Evolutionary conservation across 176 grass and related monocot species (phyloP), one percentile per base, ranked within the genome.

Genomic region (Rhynchospora breviuscula): DNA sequence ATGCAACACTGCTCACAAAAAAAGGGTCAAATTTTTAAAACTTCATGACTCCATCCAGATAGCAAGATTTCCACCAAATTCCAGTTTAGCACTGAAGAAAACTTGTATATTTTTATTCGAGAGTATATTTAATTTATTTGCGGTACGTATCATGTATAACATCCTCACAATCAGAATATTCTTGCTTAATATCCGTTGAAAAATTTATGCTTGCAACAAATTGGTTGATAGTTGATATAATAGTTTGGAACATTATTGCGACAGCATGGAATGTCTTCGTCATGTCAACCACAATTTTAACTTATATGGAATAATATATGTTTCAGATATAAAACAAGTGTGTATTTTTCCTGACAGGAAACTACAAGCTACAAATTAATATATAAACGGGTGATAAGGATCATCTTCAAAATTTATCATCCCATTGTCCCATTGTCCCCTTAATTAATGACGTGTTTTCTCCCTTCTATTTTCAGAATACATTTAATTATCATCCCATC

Each of bases 221-320:
- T 59, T 73, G 33, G 68, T 72, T 72, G 43, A 72, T 72, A 45
- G 18, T 47, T 72, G 18, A 47, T 74, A 25, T 53, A 75, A 40
- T 40, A 23, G 70, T 52, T 75, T 26, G 19, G n/a, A 71, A 72
- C 46, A 75, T 54, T 54, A 54, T 76, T 76, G 47, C 71, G 53
- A 67, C 53, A 53, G 54, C 71, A 76, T 76, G 71, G 47, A 76
- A 25, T 76, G 71, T 53, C 71, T 76, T 76, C 47, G 52, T 29
- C 21, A 26, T 76, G 21, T 76, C 15, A 46, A n/a, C 40, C 67
- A 71, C 40, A 46, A 71, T 71, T 71, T 71, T 29, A 46, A 19
- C 40, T 71, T 46, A 46, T 15, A 35, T 67, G 11, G 31, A 14
- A 64, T 68, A 8, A 68, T 68, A 67, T 67, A 68, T 40, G 10